These are phyloP conservation scores for Penicillium nucicola DNA, from an alignment of 495 filamentous ascomycete species.

Conservation along the genomic window DNA sequence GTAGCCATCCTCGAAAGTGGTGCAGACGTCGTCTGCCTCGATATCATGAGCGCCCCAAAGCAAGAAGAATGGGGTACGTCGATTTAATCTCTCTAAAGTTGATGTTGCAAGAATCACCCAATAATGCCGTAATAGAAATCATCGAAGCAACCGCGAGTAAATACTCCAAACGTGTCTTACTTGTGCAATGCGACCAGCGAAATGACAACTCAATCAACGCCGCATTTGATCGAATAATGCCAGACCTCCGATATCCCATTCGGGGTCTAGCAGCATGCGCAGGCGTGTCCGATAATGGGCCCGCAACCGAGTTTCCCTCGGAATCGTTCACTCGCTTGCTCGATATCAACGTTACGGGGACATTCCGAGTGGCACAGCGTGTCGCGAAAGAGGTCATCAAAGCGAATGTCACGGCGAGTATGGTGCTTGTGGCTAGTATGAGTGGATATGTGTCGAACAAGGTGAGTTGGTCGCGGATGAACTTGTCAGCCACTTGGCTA, in stretches of 20 bases:
- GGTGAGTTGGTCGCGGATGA: conserved; percentile 8
- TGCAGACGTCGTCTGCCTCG: conserved; percentile 55
- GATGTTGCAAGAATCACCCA: not conserved
- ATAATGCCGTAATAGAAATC: conserved; percentile 15
- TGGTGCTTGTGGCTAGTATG: conserved; percentile 71
- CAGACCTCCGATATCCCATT: conserved; percentile 55
- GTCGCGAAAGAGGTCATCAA: conserved; percentile 61
- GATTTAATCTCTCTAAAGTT: not conserved
- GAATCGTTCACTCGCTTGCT: conserved; percentile 55
- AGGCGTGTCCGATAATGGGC: conserved; percentile 61
- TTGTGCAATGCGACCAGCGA: conserved; percentile 54
- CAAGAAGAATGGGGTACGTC: conserved; percentile 5
- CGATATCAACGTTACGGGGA: conserved; percentile 64
- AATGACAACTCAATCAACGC: conserved; percentile 54
- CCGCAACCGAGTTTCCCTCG: conserved; percentile 58
- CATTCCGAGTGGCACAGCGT: conserved; percentile 64
- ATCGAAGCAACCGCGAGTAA: conserved; percentile 43
- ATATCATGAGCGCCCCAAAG: conserved; percentile 46
- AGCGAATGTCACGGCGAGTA: conserved; percentile 44
- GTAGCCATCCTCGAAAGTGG: conserved; percentile 65
- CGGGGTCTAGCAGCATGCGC: conserved; percentile 77
- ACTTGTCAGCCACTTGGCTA: not conserved
- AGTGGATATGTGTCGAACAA: conserved; percentile 69
- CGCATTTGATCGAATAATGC: conserved; percentile 32
- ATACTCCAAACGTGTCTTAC: conserved; percentile 30